Percentiles rank a stretch among this genome's conserved stretches.
Conservation (phyloP, 2,329 filamentous ascomycete species). For the Fusarium udum region DNA sequence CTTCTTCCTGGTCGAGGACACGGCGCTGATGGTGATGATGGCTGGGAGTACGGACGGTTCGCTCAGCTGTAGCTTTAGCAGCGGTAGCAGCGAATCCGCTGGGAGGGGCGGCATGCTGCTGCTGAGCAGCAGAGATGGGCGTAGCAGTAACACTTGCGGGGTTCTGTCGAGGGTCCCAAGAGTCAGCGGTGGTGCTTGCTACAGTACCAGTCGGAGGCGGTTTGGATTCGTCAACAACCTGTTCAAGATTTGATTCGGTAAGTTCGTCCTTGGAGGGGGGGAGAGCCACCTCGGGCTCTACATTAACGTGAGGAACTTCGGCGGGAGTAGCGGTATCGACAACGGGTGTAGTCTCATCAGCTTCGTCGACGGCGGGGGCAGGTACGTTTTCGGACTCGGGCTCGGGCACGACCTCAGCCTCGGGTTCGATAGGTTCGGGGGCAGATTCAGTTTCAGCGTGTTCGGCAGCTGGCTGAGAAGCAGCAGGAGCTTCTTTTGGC, state of each 20-base stretch:
- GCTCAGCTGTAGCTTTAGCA: slow-evolving; percentile 76
- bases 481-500: slow-evolving; percentile 60
- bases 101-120: slow-evolving; percentile 67
- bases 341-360: slow-evolving; percentile 45
- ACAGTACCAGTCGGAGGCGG: slow-evolving; percentile 83
- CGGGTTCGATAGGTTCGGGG: slow-evolving; percentile 46
- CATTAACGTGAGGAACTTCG: slow-evolving; percentile 24
- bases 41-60: slow-evolving; percentile 75
- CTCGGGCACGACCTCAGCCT: slow-evolving; percentile 47
- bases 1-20: slow-evolving; percentile 93
- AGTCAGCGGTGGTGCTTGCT: slow-evolving; percentile 89
- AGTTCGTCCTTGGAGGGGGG: slow-evolving; percentile 82
- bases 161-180: slow-evolving; percentile 75
- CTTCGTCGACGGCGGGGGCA: slow-evolving; percentile 44
- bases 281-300: slow-evolving; percentile 58
- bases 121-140: slow-evolving; percentile 71
- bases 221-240: slow-evolving; percentile 82
- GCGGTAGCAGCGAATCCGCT: slow-evolving; percentile 82
- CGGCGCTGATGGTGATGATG: slow-evolving; percentile 75
- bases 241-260: slow-evolving; percentile 91
- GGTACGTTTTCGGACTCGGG: slow-evolving; percentile 48
- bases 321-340: slow-evolving; percentile 45
- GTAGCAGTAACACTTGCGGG: slow-evolving; percentile 70
- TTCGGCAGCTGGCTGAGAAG: slow-evolving; percentile 52
- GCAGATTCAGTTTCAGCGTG: slow-evolving; percentile 50